These are phyloP conservation scores for Trametes sanguinea DNA, from an alignment of 768 basidiomycete genomes.

Conservation along the genomic window DNA sequence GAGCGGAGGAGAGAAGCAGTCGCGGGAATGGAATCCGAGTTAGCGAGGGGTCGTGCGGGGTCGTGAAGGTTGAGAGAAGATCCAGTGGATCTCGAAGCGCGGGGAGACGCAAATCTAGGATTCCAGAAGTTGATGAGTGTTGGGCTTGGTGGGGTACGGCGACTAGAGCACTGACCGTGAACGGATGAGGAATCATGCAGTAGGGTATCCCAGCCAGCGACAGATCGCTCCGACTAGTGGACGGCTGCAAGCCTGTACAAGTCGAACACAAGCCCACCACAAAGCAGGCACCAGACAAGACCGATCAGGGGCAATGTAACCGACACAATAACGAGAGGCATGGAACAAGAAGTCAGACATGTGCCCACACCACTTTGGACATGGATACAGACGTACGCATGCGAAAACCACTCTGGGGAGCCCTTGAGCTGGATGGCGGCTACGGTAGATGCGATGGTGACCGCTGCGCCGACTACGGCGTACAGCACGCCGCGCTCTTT, in stretches of 20 bases:
- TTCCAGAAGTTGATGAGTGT: background rate
- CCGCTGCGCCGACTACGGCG: constrained; percentile 21
- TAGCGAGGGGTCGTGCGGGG: too few relatives aligned
- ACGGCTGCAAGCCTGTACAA: constrained; percentile 8
- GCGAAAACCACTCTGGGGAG: constrained; percentile 17
- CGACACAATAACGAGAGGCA: too few relatives aligned
- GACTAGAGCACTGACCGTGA: background rate
- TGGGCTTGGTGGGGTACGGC: background rate
- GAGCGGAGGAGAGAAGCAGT: too few relatives aligned
- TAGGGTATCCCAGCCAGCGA: constrained; percentile 3
- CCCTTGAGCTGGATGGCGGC: constrained; percentile 17
- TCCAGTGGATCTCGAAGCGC: too few relatives aligned
- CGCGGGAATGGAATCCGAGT: too few relatives aligned
- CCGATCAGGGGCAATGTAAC: too few relatives aligned
- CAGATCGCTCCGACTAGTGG: constrained; percentile 6
- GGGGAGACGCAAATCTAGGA: too few relatives aligned
- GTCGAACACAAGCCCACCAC: background rate
- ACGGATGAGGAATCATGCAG: background rate
- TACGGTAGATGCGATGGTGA: constrained; percentile 22
- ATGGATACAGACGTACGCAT: constrained; percentile 22
- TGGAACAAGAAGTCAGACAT: constrained; percentile 1
- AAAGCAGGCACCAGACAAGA: background rate
- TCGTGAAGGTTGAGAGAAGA: too few relatives aligned
- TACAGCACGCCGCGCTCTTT: constrained; percentile 18
- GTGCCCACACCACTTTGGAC: background rate